These are phyloP conservation scores for Flaveria bidentis DNA, from an alignment of 129 eudicot species.

Conservation along the genomic window DNA sequence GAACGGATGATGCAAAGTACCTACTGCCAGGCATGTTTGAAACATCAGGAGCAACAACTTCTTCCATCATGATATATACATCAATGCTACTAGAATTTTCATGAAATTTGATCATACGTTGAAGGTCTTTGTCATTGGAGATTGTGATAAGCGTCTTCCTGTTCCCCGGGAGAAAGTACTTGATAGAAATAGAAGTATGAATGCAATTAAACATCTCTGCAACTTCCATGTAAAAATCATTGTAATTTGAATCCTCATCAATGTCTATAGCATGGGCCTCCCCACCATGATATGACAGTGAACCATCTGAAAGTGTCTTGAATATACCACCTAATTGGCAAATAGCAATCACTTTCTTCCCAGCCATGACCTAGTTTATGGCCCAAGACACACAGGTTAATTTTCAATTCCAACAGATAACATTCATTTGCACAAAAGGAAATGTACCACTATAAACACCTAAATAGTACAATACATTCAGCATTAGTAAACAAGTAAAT, in stretches of 20 bases:
- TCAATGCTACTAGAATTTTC: conserved; percentile 60
- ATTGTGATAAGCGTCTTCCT: conserved; percentile 80
- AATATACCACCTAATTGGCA: conserved; percentile 93
- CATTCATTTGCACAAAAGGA: not conserved
- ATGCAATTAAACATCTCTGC: conserved; percentile 81
- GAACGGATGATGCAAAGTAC: conserved; percentile 43
- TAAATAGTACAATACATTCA: conserved; percentile 14
- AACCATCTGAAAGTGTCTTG: conserved; percentile 63
- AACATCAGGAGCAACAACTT: conserved; percentile 58
- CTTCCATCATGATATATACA: conserved; percentile 71
- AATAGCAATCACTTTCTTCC: conserved; percentile 74
- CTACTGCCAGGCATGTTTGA: conserved; percentile 92
- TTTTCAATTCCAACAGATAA: conserved; percentile 12
- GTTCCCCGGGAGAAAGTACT: conserved; percentile 91
- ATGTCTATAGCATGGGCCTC: conserved; percentile 98
- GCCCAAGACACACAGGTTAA: conserved; percentile 26
- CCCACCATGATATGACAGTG: conserved; percentile 77
- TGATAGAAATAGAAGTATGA: conserved; percentile 44
- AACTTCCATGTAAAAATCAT: conserved; percentile 62
- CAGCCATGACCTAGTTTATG: conserved; percentile 50
- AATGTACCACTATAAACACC: conserved; percentile 5
- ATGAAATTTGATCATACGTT: conserved; percentile 82
- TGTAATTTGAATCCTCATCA: conserved; percentile 63
- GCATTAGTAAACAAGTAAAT: not conserved
- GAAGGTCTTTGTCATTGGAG: conserved; percentile 94